Percentiles rank a stretch among this genome's conserved stretches.
phyloP scores from a whole-genome alignment of 2,329 filamentous ascomycete genomes.

The Botryotinia convoluta region DNA sequence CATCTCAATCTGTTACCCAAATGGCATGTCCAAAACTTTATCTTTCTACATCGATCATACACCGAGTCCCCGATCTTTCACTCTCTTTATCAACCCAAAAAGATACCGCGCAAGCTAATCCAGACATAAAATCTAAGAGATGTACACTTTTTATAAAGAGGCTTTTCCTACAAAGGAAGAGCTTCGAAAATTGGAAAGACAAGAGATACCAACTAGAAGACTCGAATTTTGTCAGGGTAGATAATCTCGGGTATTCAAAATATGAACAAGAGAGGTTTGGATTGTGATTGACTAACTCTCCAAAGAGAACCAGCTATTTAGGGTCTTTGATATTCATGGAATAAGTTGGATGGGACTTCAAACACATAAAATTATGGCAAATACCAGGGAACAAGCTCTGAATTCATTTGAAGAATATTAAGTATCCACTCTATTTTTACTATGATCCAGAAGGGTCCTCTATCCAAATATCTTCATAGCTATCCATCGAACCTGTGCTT shows the following conservation, averaged over 20 bases:
- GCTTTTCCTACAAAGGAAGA: no score
- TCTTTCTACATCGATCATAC: background rate
- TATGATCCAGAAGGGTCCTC: background rate
- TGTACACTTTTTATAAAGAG: no score
- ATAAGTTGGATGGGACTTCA: background rate
- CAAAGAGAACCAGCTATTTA: no score
- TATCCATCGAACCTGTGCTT: background rate
- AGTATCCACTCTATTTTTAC: background rate
- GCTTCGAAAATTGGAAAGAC: no score
- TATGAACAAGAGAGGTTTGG: no score
- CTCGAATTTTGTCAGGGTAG: background rate
- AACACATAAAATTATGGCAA: background rate
- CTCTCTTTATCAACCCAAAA: background rate
- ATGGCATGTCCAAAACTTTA: background rate
- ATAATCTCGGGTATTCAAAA: no score
- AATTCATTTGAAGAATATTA: background rate
- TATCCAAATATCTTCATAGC: background rate
- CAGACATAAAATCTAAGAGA: no score
- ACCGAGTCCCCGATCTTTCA: background rate
- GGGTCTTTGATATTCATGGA: no score
- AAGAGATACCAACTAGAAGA: background rate
- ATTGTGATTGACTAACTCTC: no score
- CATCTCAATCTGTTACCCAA: background rate
- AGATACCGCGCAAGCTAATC: no score
- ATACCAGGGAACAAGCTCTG: background rate